phyloP scores from a whole-genome alignment of 2,329 filamentous ascomycete genomes.

The Nemania sp. region DNA sequence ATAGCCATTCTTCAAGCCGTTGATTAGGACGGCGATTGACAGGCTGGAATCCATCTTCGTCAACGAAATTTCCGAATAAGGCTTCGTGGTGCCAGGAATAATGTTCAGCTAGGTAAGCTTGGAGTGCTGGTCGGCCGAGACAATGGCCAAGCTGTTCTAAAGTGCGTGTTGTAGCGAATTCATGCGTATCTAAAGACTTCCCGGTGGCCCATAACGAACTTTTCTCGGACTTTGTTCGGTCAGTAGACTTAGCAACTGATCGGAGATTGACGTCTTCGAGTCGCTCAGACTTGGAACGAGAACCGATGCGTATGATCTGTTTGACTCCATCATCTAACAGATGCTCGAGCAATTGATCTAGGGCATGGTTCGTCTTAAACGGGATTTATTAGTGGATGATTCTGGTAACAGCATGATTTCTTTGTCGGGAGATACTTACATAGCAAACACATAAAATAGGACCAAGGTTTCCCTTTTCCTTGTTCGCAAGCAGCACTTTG shows the following conservation, averaged over 20 bases:
- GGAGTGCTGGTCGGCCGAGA: slow-evolving; percentile 21
- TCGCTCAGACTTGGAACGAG: slow-evolving; percentile 56
- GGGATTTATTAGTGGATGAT: neutral
- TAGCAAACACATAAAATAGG: slow-evolving; percentile 58
- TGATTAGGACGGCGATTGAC: slow-evolving; percentile 25
- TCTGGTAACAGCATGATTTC: neutral
- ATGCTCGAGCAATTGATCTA: slow-evolving; percentile 64
- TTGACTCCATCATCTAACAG: slow-evolving; percentile 51
- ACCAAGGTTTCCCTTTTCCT: slow-evolving; percentile 44
- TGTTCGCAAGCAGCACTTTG: slow-evolving; percentile 53
- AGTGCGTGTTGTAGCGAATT: neutral
- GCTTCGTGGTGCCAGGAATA: slow-evolving; percentile 30
- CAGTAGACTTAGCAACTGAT: slow-evolving; percentile 36
- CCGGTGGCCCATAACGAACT: slow-evolving; percentile 34
- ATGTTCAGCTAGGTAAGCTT: slow-evolving; percentile 26
- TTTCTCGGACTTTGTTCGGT: slow-evolving; percentile 47
- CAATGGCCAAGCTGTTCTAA: slow-evolving; percentile 23
- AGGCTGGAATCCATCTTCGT: slow-evolving; percentile 34
- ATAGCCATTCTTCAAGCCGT: slow-evolving; percentile 30
- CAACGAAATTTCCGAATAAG: slow-evolving; percentile 34
- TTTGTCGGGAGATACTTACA: slow-evolving; percentile 1
- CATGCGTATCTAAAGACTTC: slow-evolving; percentile 18
- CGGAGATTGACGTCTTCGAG: slow-evolving; percentile 57
- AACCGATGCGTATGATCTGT: slow-evolving; percentile 65
- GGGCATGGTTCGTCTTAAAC: slow-evolving; percentile 48